A percentile compares a stretch with the other conserved stretches of the same genome.
Evolutionary conservation across 164 flowering plant genomes (phyloP).

Genomic region (Warburgia ugandensis): DNA sequence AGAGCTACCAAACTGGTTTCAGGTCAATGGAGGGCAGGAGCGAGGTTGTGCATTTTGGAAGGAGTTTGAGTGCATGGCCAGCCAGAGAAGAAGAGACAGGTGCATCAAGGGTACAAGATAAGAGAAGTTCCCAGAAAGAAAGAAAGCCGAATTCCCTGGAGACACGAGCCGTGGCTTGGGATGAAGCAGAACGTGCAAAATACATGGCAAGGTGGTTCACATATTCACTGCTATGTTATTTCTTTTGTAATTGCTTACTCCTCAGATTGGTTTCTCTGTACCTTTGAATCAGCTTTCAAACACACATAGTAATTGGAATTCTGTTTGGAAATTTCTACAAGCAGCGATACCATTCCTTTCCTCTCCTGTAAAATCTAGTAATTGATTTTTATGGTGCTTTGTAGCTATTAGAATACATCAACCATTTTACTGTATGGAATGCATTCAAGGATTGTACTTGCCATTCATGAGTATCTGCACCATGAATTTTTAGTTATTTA

Average conservation of each 20-base stretch:
- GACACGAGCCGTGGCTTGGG: constrained; percentile 84
- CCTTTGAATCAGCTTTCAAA: too few relatives aligned
- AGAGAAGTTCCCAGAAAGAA: constrained; percentile 24
- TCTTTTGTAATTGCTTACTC: neutral
- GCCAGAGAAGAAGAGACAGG: constrained; percentile 26
- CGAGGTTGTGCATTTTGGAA: constrained; percentile 15
- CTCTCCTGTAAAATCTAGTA: too few relatives aligned
- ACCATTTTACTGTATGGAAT: too few relatives aligned
- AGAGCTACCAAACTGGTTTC: constrained; percentile 22
- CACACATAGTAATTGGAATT: too few relatives aligned
- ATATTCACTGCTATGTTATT: neutral
- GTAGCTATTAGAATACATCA: too few relatives aligned
- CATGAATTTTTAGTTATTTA: too few relatives aligned
- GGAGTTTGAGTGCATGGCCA: constrained; percentile 20
- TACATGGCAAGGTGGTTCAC: constrained; percentile 73
- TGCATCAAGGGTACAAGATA: constrained; percentile 12
- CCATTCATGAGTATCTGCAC: too few relatives aligned
- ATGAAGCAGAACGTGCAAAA: constrained; percentile 92
- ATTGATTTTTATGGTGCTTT: too few relatives aligned
- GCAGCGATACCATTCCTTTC: too few relatives aligned
- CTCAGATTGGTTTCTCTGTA: neutral
- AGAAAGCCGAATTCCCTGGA: constrained; percentile 47
- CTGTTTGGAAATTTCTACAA: too few relatives aligned
- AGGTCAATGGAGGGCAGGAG: constrained; percentile 25
- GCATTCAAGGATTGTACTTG: too few relatives aligned